Evolutionary conservation across 2,329 filamentous ascomycete genomes (phyloP), one percentile per base, ranked within the genome.

Genomic region (Neopestalotiopsis clavispora): DNA sequence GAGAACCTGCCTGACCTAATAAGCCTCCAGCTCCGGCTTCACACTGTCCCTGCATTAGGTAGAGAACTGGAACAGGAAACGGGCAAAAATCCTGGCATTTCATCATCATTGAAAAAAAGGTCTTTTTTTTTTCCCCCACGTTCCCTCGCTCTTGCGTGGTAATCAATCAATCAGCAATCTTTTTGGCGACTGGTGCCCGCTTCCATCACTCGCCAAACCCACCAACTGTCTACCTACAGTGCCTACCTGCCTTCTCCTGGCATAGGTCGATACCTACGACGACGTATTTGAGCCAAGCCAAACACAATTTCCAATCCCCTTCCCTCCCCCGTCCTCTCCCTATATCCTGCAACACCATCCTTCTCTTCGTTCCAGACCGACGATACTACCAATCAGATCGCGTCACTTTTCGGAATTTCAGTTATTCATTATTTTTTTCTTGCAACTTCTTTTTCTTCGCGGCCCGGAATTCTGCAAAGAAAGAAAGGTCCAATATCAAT

Each of bases 341-440:
- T 23, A 42, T 34, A 28, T 40, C 14, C 42, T 64, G 14, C 42
- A 34, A 34, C 30, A 34, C 30, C 30, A 34, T 59, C 30, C 23
- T 59, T 34, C 23, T 34, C 57, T 34, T 59, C 57, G n/a, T 59
- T 34, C 57, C 30, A 28, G 57, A 17, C 57, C 57, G 57, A 59
- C 23, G 23, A 59, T 59, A 30, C 23, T 34, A 30, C 30, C 57
- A 34, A 59, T 59, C 30, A 34, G 30, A 34, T 59, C 57, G 57
- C 20, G 57, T 34, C 57, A 59, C 30, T 59, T 23, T 59, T 34
- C 45, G 20, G 45, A 52, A 17, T 52, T n/a, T 52, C 45, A 52
- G 7, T 59, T 59, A 17, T 59, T 28, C 49, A 14, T 59, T 59
- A 17, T 14, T 59, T 30, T 17, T 23, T n/a, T 14, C 23, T 23